Conservation (phyloP, 2,329 filamentous ascomycete species). For the Uncinocarpus reesii region DNA sequence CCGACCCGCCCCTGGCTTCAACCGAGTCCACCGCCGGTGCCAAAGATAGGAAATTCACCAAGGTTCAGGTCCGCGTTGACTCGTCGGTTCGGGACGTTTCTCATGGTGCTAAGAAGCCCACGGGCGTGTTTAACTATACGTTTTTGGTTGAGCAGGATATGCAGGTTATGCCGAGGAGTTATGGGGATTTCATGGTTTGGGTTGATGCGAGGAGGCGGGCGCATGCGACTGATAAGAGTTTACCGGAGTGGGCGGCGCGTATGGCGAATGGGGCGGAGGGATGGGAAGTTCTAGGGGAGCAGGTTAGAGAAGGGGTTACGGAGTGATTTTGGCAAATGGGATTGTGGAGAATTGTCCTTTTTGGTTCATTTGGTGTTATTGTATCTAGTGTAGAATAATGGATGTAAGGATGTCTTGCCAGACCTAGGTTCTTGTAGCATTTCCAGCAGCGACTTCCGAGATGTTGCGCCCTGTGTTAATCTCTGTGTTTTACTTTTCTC, state of each 20-base stretch:
- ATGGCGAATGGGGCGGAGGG: constrained; percentile 4
- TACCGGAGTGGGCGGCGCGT: constrained; percentile 14
- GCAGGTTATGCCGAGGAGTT: constrained; percentile 54
- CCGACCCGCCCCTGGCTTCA: constrained; percentile 42
- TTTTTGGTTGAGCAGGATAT: constrained; percentile 57
- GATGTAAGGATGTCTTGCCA: too few relatives aligned
- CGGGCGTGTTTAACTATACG: constrained; percentile 67
- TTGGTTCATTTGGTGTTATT: too few relatives aligned
- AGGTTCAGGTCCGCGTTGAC: constrained; percentile 61
- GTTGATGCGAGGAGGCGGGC: constrained; percentile 50
- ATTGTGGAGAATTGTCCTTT: too few relatives aligned
- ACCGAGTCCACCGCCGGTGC: constrained; percentile 16
- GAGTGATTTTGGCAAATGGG: too few relatives aligned
- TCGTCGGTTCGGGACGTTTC: constrained; percentile 63
- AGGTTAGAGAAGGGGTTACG: constrained; percentile 7
- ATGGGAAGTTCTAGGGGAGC: constrained; percentile 2
- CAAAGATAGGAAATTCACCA: constrained; percentile 43
- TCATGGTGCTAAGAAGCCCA: constrained; percentile 56
- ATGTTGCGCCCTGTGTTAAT: too few relatives aligned
- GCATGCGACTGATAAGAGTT: constrained; percentile 41
- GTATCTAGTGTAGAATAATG: too few relatives aligned
- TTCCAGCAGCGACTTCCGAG: too few relatives aligned
- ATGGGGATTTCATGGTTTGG: constrained; percentile 56
- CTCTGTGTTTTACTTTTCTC: too few relatives aligned
- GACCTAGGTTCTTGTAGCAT: too few relatives aligned